Conservation (phyloP, 2,329 filamentous ascomycete genomes). For the Plenodomus tracheiphilus region DNA sequence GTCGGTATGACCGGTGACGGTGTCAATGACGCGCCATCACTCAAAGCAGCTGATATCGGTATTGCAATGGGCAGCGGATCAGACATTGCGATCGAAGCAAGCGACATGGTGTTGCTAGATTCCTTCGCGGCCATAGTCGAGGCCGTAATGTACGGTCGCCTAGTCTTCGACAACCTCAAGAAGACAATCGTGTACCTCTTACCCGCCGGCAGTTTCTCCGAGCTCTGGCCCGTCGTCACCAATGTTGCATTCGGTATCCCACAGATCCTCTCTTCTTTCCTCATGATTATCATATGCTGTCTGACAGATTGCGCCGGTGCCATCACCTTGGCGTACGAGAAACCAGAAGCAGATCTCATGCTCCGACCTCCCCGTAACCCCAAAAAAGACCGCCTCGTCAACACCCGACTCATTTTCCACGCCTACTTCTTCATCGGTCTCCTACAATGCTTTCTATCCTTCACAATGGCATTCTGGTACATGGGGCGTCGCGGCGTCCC, state of each 20-base stretch:
- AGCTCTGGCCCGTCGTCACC: slow-evolving; percentile 75
- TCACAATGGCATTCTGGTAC: slow-evolving; percentile 53
- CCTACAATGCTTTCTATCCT: slow-evolving; percentile 46
- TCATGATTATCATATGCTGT: slow-evolving; percentile 65
- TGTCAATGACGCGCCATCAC: slow-evolving; percentile 56
- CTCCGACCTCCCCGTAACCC: slow-evolving; percentile 68
- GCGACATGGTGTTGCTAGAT: slow-evolving; percentile 67
- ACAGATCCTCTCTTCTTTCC: slow-evolving; percentile 71
- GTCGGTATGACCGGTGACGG: slow-evolving; percentile 58
- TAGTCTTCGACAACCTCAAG: slow-evolving; percentile 80
- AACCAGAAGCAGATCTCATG: slow-evolving; percentile 75
- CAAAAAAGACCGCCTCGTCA: slow-evolving; percentile 71
- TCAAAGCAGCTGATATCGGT: slow-evolving; percentile 63
- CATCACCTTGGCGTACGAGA: slow-evolving; percentile 74
- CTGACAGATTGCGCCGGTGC: slow-evolving; percentile 71
- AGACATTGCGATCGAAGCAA: slow-evolving; percentile 65
- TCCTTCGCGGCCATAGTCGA: slow-evolving; percentile 73
- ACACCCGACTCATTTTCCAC: slow-evolving; percentile 72
- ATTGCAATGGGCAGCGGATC: slow-evolving; percentile 62
- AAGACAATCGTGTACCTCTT: slow-evolving; percentile 77
- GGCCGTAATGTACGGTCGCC: slow-evolving; percentile 71
- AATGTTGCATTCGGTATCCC: slow-evolving; percentile 73
- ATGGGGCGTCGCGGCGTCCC: slow-evolving; percentile 58
- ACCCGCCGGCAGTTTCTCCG: slow-evolving; percentile 72
- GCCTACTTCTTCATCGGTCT: slow-evolving; percentile 73